Conservation (phyloP, 352 stramenopile genomes). For the Phytopythium chamaehyphon region DNA sequence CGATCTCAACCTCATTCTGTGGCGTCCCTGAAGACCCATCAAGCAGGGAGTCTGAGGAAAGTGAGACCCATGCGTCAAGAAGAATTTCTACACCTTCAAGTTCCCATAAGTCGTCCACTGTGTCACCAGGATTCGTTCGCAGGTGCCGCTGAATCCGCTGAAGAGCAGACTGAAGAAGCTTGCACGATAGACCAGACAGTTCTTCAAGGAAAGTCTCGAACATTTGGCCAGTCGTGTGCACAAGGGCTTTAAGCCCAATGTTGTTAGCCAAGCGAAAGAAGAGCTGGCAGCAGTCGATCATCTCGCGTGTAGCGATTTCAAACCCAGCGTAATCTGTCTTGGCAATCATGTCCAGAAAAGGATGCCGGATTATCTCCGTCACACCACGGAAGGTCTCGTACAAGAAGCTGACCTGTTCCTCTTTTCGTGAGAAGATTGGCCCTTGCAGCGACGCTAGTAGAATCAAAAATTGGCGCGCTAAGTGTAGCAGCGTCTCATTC, state of each 20-base stretch:
- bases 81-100: slow-evolving; percentile 77
- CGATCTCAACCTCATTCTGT: slow-evolving; percentile 24
- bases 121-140: slow-evolving; percentile 30
- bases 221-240: slow-evolving; percentile 37
- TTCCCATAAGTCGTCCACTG: slow-evolving; percentile 78
- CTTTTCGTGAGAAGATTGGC: slow-evolving; percentile 57
- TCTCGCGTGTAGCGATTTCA: slow-evolving; percentile 69
- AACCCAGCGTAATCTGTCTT: slow-evolving; percentile 56
- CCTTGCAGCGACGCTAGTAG: slow-evolving; percentile 74
- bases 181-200: slow-evolving; percentile 62
- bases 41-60: slow-evolving; percentile 56
- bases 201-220: slow-evolving; percentile 66
- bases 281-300: slow-evolving; percentile 84
- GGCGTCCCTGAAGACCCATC: slow-evolving; percentile 28
- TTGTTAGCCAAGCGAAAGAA: slow-evolving; percentile 78
- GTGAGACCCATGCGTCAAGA: slow-evolving; percentile 75
- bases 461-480: slow-evolving; percentile 75
- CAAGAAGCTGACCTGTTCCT: slow-evolving; percentile 63
- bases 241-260: slow-evolving; percentile 50
- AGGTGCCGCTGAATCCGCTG: slow-evolving; percentile 61
- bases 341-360: slow-evolving; percentile 70
- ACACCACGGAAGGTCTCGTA: slow-evolving; percentile 68
- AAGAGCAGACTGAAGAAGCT: slow-evolving; percentile 60
- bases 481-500: slow-evolving; percentile 71
- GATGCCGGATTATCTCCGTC: slow-evolving; percentile 54